Evolutionary conservation across 1,139 yeast genomes (phyloP), one percentile per base, ranked within the genome.

Genomic region (Pichia sp.): DNA sequence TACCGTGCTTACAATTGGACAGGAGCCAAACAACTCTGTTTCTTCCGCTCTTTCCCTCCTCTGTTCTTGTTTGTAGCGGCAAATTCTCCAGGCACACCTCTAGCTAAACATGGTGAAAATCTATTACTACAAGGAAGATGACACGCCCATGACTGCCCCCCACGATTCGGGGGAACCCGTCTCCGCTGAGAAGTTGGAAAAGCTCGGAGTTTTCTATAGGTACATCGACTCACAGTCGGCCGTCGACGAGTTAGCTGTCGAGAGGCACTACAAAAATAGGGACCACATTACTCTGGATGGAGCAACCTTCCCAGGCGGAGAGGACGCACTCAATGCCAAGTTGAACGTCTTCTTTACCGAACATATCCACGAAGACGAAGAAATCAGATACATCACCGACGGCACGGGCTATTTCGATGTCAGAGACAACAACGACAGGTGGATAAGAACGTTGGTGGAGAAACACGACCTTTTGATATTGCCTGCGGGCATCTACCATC

Each of bases 331-430:
- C 63, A 76, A 81, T 58, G 74, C 73, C 54, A 88, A 89, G 68
- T 77, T 91, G 70, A 73, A 78, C 56, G 77, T 70, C 51, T 91
- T 91, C 69, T 89, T 85, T 71, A 75, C 80, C 47, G 98, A 93
- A 67, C 99, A 93, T 69, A 75, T 88, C 59, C 99, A 93, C 67
- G 98, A 93, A 67, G 99, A 93, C 67, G 99, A 93, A 70, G 99
- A 93, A 72, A 93, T 93, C 66, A 76, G 99, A 58, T 91, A 90
- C 70, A 80, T 90, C 54, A 67, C 86, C 30, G 96, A 86, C 26
- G 99, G 99, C 9, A 87, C 83, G 56, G 98, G 99, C 0, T 93
- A 80, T 69, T 93, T 93, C 66, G 98, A 93, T 64, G 90, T 93
- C 9, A 78, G 96, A 58, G 83, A 80, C 64, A 65, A 71, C 19